phyloP scores from a whole-genome alignment of 2,329 filamentous ascomycete genomes.

The Penicillium sp. region DNA sequence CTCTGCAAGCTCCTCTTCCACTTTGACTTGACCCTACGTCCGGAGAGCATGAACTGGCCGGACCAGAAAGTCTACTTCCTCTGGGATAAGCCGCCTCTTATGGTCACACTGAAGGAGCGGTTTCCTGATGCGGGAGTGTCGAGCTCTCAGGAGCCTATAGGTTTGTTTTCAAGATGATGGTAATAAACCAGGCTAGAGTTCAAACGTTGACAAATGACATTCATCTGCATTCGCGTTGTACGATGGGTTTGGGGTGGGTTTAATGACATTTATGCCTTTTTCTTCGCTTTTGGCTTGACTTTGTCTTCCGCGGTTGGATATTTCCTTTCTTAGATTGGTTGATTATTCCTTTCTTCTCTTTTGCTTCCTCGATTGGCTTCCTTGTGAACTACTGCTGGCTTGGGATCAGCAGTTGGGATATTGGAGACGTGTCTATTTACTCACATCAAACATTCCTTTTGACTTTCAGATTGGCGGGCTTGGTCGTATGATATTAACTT shows the following conservation, averaged over 20 bases:
- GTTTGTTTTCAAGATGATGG: background rate
- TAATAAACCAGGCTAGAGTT: background rate
- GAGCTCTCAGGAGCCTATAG: background rate
- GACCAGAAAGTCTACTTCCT: conserved; percentile 26
- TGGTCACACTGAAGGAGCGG: conserved; percentile 17
- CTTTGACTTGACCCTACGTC: conserved; percentile 23
- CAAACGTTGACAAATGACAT: background rate
- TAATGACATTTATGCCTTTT: background rate
- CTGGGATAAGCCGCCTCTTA: conserved; percentile 29
- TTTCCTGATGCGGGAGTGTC: background rate
- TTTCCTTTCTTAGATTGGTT: background rate
- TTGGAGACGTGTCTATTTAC: background rate
- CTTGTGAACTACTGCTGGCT: background rate
- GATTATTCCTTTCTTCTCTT: background rate
- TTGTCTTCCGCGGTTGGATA: background rate
- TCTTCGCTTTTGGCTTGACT: background rate
- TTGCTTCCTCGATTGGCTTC: background rate
- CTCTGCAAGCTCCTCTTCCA: conserved; percentile 28
- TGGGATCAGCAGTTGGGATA: background rate
- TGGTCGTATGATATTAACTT: background rate
- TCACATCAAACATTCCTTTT: background rate
- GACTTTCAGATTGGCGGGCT: background rate
- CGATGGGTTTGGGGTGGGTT: background rate
- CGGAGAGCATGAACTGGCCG: conserved; percentile 20
- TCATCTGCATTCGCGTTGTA: background rate